These are phyloP conservation scores for Neocallimastix lanati DNA, from an alignment of 192 early-diverging fungal genomes.

Conservation along the genomic window DNA sequence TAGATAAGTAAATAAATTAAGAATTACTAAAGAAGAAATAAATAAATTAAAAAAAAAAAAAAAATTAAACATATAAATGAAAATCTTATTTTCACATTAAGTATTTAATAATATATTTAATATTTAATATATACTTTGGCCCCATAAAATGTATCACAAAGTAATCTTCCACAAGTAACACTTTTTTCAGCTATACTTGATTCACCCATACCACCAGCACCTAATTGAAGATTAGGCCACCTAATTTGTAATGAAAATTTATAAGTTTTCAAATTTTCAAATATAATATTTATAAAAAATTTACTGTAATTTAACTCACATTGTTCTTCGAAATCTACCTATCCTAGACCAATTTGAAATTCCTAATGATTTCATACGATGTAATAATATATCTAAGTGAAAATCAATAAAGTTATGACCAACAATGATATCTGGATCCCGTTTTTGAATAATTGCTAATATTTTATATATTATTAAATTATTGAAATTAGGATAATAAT, in stretches of 20 bases:
- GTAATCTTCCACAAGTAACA: conserved; percentile 63
- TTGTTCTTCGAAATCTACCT: conserved; percentile 63
- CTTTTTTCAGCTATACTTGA: conserved; percentile 54
- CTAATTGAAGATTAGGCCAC: conserved; percentile 70
- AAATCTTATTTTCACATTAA: too few relatives aligned
- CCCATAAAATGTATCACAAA: conserved; percentile 83
- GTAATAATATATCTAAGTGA: conserved; percentile 77
- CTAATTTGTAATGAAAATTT: too few relatives aligned
- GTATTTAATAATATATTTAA: too few relatives aligned
- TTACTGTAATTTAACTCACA: conserved; percentile 31
- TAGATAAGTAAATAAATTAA: too few relatives aligned
- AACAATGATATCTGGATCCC: conserved; percentile 84
- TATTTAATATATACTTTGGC: conserved; percentile 51
- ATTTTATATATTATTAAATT: too few relatives aligned
- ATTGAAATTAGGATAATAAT: too few relatives aligned
- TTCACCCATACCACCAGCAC: conserved; percentile 64
- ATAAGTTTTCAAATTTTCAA: too few relatives aligned
- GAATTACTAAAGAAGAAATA: too few relatives aligned
- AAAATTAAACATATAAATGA: too few relatives aligned
- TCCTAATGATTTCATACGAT: conserved; percentile 70
- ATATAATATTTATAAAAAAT: too few relatives aligned
- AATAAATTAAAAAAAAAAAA: too few relatives aligned
- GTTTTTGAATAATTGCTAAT: conserved; percentile 48
- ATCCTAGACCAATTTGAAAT: conserved; percentile 69
- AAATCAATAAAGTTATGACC: conserved; percentile 96